Conservation (phyloP, 2,329 filamentous ascomycete species). For the Colletotrichum chlorophyti region DNA sequence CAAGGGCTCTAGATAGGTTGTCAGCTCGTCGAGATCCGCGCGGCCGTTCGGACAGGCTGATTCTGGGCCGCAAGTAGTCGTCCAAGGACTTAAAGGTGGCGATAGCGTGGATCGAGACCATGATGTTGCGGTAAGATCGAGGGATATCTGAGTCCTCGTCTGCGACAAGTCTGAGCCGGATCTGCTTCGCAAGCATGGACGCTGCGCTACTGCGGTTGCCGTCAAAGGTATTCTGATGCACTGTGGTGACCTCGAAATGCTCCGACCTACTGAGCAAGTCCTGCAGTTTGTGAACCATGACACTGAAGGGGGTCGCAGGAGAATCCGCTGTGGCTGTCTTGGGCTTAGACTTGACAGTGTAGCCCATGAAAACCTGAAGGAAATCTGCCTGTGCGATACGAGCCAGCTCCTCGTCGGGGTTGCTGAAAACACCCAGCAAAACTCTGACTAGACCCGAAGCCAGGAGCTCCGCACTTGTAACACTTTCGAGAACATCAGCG, state of each 20-base stretch:
- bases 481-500: conserved; percentile 85
- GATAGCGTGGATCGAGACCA: conserved; percentile 98
- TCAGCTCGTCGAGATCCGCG: conserved; percentile 66
- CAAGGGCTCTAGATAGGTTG: conserved; percentile 72
- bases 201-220: conserved; percentile 89
- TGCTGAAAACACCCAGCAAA: conserved; percentile 82
- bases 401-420: conserved; percentile 66
- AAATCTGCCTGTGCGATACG: conserved; percentile 81
- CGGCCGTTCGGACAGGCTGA: conserved; percentile 79
- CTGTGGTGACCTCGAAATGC: conserved; percentile 96
- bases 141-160: conserved; percentile 93
- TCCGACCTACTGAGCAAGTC: conserved; percentile 95
- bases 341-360: conserved; percentile 68
- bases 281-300: conserved; percentile 92
- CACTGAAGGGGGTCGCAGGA: conserved; percentile 83
- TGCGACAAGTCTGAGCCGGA: conserved; percentile 85
- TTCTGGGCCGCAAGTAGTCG: conserved; percentile 91
- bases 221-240: conserved; percentile 91
- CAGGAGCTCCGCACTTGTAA: conserved; percentile 93
- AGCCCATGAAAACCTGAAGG: conserved; percentile 90
- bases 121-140: conserved; percentile 86
- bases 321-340: conserved; percentile 72
- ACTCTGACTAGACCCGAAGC: conserved; percentile 89
- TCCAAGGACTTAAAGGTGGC: conserved; percentile 97
- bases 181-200: conserved; percentile 96